Evolutionary conservation across 164 flowering plant species (phyloP).

Genomic region (Tinospora cordifolia): DNA sequence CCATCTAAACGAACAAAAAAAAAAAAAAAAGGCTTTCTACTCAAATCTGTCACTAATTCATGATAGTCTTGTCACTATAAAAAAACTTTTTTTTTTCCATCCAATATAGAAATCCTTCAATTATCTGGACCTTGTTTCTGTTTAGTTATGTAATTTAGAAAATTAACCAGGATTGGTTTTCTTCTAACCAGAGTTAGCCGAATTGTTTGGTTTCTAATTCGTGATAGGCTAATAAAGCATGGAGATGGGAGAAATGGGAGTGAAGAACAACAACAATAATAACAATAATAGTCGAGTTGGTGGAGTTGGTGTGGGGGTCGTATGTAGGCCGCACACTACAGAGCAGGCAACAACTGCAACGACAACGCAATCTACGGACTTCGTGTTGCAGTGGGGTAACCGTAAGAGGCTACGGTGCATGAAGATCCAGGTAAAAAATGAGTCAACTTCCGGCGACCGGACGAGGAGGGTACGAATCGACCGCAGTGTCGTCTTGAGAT

Average conservation of each 20-base stretch:
- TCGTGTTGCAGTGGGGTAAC: constrained; percentile 79
- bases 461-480: constrained; percentile 43
- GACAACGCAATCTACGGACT: constrained; percentile 30
- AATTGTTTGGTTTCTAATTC: constrained; percentile 8
- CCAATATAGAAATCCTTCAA: neutral
- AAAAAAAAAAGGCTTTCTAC: neutral
- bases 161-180: constrained; percentile 14
- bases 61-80: neutral
- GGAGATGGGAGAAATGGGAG: constrained; percentile 27
- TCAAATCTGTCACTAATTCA: neutral
- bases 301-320: constrained; percentile 13
- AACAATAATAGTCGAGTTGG: constrained; percentile 7
- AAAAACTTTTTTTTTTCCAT: neutral
- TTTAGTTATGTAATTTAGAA: neutral
- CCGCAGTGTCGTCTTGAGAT: neutral
- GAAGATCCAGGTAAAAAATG: constrained; percentile 54
- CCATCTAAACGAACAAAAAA: too few relatives aligned
- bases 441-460: constrained; percentile 18
- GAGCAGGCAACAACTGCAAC: constrained; percentile 6
- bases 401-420: constrained; percentile 72
- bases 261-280: constrained; percentile 14
- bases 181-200: neutral
- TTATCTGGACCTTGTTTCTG: neutral
- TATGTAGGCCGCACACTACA: constrained; percentile 15
- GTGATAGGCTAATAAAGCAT: constrained; percentile 13